Conservation (phyloP, 805 yeast species). For the Tetrapisispora namnaoensis region DNA sequence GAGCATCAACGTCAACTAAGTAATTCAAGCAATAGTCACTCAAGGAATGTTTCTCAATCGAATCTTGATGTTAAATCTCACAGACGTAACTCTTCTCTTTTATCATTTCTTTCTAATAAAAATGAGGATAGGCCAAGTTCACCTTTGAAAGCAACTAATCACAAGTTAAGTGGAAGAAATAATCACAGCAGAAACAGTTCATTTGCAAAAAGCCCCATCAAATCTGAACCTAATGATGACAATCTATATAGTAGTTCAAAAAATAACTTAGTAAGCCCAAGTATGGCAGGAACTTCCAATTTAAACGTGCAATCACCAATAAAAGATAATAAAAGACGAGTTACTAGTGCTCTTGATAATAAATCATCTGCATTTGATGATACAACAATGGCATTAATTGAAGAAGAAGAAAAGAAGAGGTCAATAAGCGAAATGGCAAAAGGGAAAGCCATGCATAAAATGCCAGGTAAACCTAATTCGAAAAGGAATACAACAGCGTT, state of each 20-base stretch:
- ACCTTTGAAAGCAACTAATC: constrained; percentile 4
- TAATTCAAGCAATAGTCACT: constrained; percentile 4
- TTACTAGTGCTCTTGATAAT: constrained; percentile 41
- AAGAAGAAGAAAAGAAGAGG: constrained; percentile 29
- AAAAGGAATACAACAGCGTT: constrained; percentile 67
- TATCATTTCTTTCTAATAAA: constrained; percentile 37
- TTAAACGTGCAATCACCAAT: background rate
- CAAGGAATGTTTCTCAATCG: constrained; percentile 9
- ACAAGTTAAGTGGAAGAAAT: background rate
- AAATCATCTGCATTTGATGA: constrained; percentile 1
- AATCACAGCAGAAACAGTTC: constrained; percentile 8
- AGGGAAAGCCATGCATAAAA: constrained; percentile 43
- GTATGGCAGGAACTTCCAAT: constrained; percentile 1
- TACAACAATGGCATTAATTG: constrained; percentile 7
- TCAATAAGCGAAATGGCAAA: constrained; percentile 42
- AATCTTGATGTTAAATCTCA: constrained; percentile 31
- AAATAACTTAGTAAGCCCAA: constrained; percentile 1
- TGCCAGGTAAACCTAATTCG: constrained; percentile 39
- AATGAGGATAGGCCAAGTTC: constrained; percentile 13
- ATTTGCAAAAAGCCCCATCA: constrained; percentile 17
- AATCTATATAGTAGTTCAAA: constrained; percentile 12
- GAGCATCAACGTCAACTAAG: constrained; percentile 1
- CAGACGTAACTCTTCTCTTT: constrained; percentile 51
- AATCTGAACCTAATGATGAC: constrained; percentile 13
- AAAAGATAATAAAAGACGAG: constrained; percentile 33